Evolutionary conservation across 2,329 filamentous ascomycete genomes (phyloP).

Genomic region (Rasamsonia emersonii): DNA sequence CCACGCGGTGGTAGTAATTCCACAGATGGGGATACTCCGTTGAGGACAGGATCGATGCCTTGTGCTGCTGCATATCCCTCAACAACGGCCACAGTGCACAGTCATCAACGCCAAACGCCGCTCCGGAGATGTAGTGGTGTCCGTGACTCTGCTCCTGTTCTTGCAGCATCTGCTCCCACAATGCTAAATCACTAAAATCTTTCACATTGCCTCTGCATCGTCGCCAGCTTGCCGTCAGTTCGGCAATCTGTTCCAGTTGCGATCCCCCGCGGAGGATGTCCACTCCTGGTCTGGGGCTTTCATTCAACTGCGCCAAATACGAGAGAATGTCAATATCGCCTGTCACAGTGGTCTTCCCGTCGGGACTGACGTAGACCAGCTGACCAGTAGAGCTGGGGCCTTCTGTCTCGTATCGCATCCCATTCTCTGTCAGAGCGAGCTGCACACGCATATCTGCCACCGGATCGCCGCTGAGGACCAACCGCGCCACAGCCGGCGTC

Average conservation of each 20-base stretch:
- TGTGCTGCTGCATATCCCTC: constrained; percentile 25
- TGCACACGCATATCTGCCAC: constrained; percentile 30
- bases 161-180: constrained; percentile 25
- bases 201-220: constrained; percentile 14
- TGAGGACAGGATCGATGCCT: constrained; percentile 13
- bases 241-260: constrained; percentile 20
- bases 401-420: constrained; percentile 24
- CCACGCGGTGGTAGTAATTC: constrained; percentile 31
- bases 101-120: constrained; percentile 32
- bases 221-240: constrained; percentile 23
- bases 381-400: constrained; percentile 2
- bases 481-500: constrained; percentile 22
- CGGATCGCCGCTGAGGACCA: constrained; percentile 24
- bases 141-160: constrained; percentile 10
- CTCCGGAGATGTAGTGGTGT: constrained; percentile 27
- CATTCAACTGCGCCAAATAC: constrained; percentile 18
- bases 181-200: constrained; percentile 14
- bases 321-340: constrained; percentile 26
- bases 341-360: constrained; percentile 17
- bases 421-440: constrained; percentile 30
- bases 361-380: constrained; percentile 20
- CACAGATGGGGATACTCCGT: constrained; percentile 22
- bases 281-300: constrained; percentile 17
- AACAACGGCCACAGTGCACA: constrained; percentile 38
- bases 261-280: constrained; percentile 20